phyloP scores from a whole-genome alignment of 768 basidiomycete genomes.

The Naganishia friedmannii region DNA sequence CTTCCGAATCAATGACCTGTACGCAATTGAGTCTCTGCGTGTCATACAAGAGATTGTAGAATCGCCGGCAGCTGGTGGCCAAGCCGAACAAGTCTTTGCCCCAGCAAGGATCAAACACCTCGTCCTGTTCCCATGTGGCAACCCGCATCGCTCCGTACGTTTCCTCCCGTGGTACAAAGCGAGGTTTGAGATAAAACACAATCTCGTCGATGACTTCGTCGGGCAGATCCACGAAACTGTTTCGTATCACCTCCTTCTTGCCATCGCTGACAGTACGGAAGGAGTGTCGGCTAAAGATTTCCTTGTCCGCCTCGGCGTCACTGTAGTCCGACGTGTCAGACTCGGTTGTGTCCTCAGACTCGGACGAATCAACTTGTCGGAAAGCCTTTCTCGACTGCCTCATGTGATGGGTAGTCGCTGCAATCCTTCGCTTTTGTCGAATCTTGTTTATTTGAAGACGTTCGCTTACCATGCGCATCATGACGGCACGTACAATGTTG shows the following conservation, averaged over 20 bases:
- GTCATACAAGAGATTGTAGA: slow-evolving; percentile 6
- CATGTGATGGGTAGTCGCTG: not conserved
- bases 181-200: not conserved
- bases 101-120: slow-evolving; percentile 10
- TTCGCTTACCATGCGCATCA: not conserved
- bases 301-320: not conserved
- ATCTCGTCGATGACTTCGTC: slow-evolving; percentile 13
- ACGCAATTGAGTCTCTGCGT: slow-evolving; percentile 2
- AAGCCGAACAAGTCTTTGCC: slow-evolving; percentile 20
- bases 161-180: not conserved
- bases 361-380: not conserved
- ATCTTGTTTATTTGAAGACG: not conserved
- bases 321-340: slow-evolving; percentile 3
- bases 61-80: slow-evolving; percentile 9
- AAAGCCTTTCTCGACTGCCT: not conserved
- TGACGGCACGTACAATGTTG: not conserved
- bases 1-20: slow-evolving; percentile 8
- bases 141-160: not conserved
- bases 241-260: not conserved
- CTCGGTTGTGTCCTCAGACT: not conserved
- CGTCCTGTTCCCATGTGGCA: slow-evolving; percentile 7
- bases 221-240: not conserved
- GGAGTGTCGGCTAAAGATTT: not conserved
- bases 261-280: not conserved
- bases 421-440: not conserved